Percentiles rank a stretch among this genome's conserved stretches.
Evolutionary conservation across 257 asterid species (phyloP).

Genomic region (Voacanga thouarsii): DNA sequence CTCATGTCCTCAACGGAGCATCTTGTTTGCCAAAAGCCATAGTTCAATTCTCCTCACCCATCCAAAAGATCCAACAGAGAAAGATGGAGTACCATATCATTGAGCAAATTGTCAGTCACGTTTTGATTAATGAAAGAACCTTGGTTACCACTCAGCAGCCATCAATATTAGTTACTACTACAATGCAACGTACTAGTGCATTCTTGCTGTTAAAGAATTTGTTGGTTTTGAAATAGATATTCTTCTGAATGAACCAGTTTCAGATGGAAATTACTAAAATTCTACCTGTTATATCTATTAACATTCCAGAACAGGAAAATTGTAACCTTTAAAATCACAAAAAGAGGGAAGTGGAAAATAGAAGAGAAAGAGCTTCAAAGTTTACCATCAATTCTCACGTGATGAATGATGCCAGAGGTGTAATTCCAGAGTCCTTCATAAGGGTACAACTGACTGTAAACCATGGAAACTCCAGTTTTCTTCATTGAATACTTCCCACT

Average conservation of each 20-base stretch:
- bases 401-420: constrained; percentile 83
- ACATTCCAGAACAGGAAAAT: background rate
- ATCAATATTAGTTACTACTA: background rate
- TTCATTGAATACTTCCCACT: constrained; percentile 45
- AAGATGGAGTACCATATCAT: no score
- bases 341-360: background rate
- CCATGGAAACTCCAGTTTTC: constrained; percentile 50
- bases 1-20: background rate
- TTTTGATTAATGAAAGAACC: background rate
- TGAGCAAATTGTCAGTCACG: background rate
- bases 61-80: background rate
- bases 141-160: background rate
- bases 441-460: constrained; percentile 75
- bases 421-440: constrained; percentile 80
- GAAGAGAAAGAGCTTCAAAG: constrained; percentile 3
- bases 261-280: background rate
- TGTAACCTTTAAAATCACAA: background rate
- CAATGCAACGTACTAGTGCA: background rate
- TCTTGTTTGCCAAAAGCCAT: background rate
- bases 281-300: background rate
- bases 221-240: background rate
- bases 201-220: background rate
- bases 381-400: constrained; percentile 70
- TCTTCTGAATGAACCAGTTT: background rate
- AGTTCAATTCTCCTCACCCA: no score